These are phyloP conservation scores for Bryum argenteum DNA, from an alignment of 225 moss, liverwort and hornwort genomes.

Conservation along the genomic window DNA sequence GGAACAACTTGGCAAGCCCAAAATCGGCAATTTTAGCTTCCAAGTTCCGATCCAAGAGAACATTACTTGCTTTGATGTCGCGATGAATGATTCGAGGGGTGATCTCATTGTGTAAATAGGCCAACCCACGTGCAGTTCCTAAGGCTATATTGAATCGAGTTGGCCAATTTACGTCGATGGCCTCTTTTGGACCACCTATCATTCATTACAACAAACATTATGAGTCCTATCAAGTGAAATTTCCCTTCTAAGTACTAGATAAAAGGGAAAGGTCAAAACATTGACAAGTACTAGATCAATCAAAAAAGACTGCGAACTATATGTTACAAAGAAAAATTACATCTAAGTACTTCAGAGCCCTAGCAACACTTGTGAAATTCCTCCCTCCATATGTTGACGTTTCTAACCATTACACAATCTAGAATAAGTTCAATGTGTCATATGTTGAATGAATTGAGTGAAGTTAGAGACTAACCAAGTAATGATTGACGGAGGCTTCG, in stretches of 20 bases:
- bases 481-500: conserved; percentile 40
- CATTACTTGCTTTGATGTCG: conserved; percentile 90
- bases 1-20: conserved; percentile 78
- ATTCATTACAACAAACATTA: background rate
- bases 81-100: conserved; percentile 89
- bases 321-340: no score
- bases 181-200: conserved; percentile 48
- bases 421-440: no score
- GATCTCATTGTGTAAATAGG: conserved; percentile 84
- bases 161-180: conserved; percentile 65
- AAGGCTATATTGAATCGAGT: conserved; percentile 81
- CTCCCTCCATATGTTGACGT: no score
- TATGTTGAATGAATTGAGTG: no score
- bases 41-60: conserved; percentile 72
- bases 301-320: no score
- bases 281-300: no score
- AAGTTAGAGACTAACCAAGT: conserved; percentile 20
- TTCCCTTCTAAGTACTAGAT: no score
- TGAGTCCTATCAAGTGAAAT: no score
- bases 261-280: no score
- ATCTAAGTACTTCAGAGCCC: no score
- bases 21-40: conserved; percentile 94
- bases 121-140: conserved; percentile 84
- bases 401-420: no score
- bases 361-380: no score